Conservation (phyloP, 139 green algal species). For the Coccomyxa sp. region DNA sequence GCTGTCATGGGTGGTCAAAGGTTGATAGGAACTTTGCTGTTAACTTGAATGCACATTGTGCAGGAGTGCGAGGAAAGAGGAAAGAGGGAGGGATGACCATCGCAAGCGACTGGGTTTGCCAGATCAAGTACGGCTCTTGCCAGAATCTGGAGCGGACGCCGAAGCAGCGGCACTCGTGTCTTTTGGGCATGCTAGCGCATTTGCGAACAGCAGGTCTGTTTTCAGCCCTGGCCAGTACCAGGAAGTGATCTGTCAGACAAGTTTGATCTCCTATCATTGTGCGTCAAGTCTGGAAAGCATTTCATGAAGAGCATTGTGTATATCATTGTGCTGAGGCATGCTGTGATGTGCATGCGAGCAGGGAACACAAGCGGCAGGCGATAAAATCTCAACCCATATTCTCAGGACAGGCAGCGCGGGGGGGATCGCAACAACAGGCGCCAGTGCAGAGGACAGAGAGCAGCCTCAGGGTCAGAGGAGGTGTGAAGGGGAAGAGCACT, state of each 20-base stretch:
- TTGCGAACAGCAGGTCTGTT: conserved; percentile 8
- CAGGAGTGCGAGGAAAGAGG: conserved; percentile 35
- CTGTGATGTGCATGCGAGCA: background rate
- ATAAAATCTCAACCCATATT: conserved; percentile 11
- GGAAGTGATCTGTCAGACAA: background rate
- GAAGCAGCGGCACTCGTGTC: conserved; percentile 35
- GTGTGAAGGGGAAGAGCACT: background rate
- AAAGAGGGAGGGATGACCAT: conserved; percentile 23
- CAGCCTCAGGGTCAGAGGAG: background rate
- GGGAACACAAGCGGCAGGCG: conserved; percentile 10
- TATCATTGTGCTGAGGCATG: background rate
- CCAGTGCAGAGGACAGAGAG: background rate
- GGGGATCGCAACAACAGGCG: background rate
- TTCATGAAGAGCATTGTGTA: background rate
- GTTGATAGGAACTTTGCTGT: background rate
- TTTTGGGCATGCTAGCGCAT: conserved; percentile 21
- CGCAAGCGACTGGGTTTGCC: conserved; percentile 54
- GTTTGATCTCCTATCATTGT: background rate
- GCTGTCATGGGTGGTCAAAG: background rate
- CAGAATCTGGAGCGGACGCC: conserved; percentile 39
- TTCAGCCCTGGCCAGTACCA: too few species aligned
- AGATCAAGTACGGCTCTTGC: conserved; percentile 54
- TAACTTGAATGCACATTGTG: background rate
- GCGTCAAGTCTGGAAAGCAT: background rate
- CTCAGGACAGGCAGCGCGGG: background rate